A percentile compares a stretch with the other conserved stretches of the same genome.
phyloP scores from a whole-genome alignment of 495 filamentous ascomycete species.

The Tuber melanosporum region DNA sequence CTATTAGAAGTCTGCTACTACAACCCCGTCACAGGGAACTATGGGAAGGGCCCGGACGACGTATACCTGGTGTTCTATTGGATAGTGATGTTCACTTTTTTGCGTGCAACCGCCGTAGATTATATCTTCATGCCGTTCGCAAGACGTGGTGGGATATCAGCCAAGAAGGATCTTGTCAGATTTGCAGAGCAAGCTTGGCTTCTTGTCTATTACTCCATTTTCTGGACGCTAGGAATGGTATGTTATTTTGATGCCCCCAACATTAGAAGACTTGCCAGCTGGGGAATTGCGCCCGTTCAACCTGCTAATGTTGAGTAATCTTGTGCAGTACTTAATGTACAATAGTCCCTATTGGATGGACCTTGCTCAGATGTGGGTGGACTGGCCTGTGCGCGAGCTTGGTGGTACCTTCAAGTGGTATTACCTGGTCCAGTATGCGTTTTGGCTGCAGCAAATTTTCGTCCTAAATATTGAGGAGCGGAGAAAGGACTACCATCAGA shows the following conservation, averaged over 20 bases:
- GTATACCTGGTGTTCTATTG: constrained; percentile 70
- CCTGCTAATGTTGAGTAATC: not conserved
- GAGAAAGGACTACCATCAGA: constrained; percentile 90
- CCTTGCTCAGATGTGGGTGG: constrained; percentile 68
- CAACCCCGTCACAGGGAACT: constrained; percentile 58
- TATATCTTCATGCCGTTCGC: constrained; percentile 75
- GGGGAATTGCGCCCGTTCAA: not conserved
- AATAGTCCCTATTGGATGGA: constrained; percentile 73
- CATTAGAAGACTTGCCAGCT: not conserved
- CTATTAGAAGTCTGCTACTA: constrained; percentile 84
- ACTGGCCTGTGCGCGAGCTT: constrained; percentile 72
- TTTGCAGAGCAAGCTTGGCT: constrained; percentile 94
- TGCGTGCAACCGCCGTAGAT: constrained; percentile 79
- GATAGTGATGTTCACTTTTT: constrained; percentile 74
- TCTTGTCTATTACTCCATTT: constrained; percentile 66
- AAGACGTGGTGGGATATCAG: constrained; percentile 58
- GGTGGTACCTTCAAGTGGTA: constrained; percentile 76
- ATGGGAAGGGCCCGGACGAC: constrained; percentile 72
- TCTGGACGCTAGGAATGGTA: constrained; percentile 82
- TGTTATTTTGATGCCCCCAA: constrained; percentile 40
- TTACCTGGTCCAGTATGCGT: constrained; percentile 81
- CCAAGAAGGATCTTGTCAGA: constrained; percentile 64
- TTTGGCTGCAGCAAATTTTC: constrained; percentile 89
- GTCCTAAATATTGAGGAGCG: constrained; percentile 91
- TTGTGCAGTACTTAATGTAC: constrained; percentile 66